Conservation (phyloP, 2,329 filamentous ascomycete species). For the Stylonectria norvegica region DNA sequence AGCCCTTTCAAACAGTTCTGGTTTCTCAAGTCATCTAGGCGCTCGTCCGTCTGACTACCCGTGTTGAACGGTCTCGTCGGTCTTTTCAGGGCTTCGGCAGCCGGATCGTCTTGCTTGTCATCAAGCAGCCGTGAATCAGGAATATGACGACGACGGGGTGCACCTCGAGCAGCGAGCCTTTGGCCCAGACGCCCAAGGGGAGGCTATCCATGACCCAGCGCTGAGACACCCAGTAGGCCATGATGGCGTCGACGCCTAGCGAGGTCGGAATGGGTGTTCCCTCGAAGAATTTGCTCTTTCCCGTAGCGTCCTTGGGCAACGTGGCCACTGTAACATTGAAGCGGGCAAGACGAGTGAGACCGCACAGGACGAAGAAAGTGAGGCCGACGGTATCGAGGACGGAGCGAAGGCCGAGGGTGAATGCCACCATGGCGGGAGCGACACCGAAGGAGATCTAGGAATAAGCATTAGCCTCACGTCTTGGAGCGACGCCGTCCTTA, state of each 20-base stretch:
- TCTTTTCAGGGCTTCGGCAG: constrained; percentile 75
- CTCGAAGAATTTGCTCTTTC: constrained; percentile 95
- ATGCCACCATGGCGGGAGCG: constrained; percentile 80
- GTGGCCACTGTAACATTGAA: constrained; percentile 95
- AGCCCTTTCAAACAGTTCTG: too few relatives aligned
- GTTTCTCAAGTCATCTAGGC: too few relatives aligned
- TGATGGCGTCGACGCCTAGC: constrained; percentile 72
- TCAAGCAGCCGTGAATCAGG: constrained; percentile 82
- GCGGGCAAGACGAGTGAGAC: constrained; percentile 85
- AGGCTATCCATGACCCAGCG: constrained; percentile 76
- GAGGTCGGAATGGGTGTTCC: constrained; percentile 94
- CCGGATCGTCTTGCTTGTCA: constrained; percentile 93
- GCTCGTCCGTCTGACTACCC: constrained; percentile 2
- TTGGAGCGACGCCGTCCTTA: neutral
- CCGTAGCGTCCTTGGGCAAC: constrained; percentile 85
- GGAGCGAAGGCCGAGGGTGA: constrained; percentile 84
- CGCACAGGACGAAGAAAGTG: constrained; percentile 89
- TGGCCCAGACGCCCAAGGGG: constrained; percentile 68
- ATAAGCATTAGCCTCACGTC: constrained; percentile 6
- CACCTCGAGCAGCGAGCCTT: constrained; percentile 70
- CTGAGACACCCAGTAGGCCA: constrained; percentile 84
- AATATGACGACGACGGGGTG: constrained; percentile 82
- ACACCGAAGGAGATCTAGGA: constrained; percentile 89
- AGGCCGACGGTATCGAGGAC: constrained; percentile 75
- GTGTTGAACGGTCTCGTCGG: constrained; percentile 15